Evolutionary conservation across 768 basidiomycete species (phyloP).

Genomic region (Auriculariales sp.): DNA sequence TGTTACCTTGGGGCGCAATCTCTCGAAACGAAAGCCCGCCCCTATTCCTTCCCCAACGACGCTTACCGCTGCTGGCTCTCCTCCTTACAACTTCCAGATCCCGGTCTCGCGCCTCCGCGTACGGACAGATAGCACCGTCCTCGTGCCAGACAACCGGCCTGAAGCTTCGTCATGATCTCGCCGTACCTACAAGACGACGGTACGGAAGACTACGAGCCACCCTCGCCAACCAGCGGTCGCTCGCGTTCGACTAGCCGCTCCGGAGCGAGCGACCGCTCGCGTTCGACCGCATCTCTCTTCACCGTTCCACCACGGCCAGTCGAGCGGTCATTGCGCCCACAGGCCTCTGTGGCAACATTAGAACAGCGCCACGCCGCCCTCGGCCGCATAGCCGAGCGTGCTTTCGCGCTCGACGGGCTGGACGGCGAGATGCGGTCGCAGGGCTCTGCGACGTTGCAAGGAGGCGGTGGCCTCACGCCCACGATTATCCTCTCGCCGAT

Average conservation of each 20-base stretch:
- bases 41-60: background rate
- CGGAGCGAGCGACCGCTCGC: background rate
- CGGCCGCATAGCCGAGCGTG: background rate
- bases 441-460: too few species aligned
- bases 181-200: background rate
- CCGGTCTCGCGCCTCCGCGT: background rate
- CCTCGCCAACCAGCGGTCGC: background rate
- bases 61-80: slow-evolving; percentile 1
- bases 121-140: background rate
- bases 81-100: too few species aligned
- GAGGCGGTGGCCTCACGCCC: too few species aligned
- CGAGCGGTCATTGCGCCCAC: too few species aligned
- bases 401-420: too few species aligned
- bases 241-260: background rate
- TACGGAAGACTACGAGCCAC: background rate
- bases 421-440: too few species aligned
- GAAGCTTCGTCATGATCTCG: background rate
- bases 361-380: background rate
- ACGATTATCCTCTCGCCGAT: too few species aligned
- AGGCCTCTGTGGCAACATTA: background rate
- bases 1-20: background rate
- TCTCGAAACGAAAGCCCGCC: background rate
- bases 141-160: background rate
- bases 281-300: background rate
- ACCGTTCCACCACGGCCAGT: background rate